Percentiles rank a stretch among this genome's conserved stretches.
Evolutionary conservation across 2,329 filamentous ascomycete species (phyloP).

Genomic region (Penicillium vulpinum): DNA sequence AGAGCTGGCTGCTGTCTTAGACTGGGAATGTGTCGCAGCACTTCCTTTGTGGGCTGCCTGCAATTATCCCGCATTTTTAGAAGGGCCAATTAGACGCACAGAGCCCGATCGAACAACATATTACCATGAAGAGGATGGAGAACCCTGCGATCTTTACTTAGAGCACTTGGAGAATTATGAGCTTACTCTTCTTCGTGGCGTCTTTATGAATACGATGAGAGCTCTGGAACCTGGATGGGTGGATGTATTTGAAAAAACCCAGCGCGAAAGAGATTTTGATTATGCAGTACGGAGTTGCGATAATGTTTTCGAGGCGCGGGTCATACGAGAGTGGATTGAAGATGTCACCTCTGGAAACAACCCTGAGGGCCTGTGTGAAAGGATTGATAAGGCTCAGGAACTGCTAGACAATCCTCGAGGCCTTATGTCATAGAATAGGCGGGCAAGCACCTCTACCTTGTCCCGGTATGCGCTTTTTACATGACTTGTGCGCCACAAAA

Average conservation of each 20-base stretch:
- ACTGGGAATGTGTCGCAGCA: slow-evolving; percentile 22
- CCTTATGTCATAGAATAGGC: too few species aligned
- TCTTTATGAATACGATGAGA: slow-evolving; percentile 16
- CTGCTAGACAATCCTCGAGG: too few species aligned
- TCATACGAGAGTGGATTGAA: too few species aligned
- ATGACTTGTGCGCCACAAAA: too few species aligned
- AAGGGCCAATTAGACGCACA: not conserved
- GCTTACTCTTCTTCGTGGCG: slow-evolving; percentile 14
- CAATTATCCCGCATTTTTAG: slow-evolving; percentile 12
- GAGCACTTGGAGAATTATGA: slow-evolving; percentile 18
- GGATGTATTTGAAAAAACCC: too few species aligned
- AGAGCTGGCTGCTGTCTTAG: slow-evolving; percentile 12
- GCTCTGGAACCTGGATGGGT: slow-evolving; percentile 5
- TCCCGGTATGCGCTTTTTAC: too few species aligned
- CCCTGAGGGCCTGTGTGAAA: too few species aligned
- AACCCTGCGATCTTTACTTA: slow-evolving; percentile 15
- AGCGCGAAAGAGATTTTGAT: slow-evolving; percentile 14
- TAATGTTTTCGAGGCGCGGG: too few species aligned
- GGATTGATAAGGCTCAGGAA: too few species aligned
- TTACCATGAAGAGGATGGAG: slow-evolving; percentile 2
- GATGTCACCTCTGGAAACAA: too few species aligned
- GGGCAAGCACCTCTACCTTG: too few species aligned
- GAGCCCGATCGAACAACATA: slow-evolving; percentile 13
- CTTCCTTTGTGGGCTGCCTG: slow-evolving; percentile 19
- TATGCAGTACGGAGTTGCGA: not conserved